These are phyloP conservation scores for Tetradesmus lagerheimii DNA, from an alignment of 139 green algal species.

Conservation along the genomic window DNA sequence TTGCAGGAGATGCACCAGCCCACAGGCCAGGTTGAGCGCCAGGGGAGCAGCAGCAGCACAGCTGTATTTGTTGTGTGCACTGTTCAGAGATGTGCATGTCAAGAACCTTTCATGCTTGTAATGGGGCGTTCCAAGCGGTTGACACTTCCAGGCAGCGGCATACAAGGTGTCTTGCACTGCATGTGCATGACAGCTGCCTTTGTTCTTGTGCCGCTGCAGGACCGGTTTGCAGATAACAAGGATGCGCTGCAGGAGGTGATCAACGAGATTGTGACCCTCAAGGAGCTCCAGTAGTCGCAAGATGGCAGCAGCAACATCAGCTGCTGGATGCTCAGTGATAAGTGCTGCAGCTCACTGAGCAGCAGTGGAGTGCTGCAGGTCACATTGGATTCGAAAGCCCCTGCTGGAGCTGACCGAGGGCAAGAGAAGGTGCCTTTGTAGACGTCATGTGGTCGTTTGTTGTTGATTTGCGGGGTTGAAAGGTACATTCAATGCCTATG, in stretches of 20 bases:
- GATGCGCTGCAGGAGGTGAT: conserved; percentile 14
- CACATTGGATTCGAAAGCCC: not conserved
- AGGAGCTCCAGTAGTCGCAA: conserved; percentile 19
- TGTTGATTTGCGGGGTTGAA: not conserved
- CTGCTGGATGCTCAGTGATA: too few species aligned
- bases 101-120: not conserved
- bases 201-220: not conserved
- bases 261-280: conserved; percentile 36
- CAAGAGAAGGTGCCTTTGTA: not conserved
- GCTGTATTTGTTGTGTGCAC: too few species aligned
- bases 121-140: not conserved
- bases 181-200: not conserved
- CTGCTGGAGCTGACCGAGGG: not conserved
- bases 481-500: not conserved
- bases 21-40: too few species aligned
- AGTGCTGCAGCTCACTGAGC: too few species aligned
- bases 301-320: not conserved
- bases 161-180: too few species aligned
- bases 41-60: too few species aligned
- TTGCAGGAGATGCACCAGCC: too few species aligned
- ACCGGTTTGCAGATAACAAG: conserved; percentile 14
- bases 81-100: not conserved
- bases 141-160: too few species aligned
- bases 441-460: not conserved
- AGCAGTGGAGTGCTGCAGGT: not conserved